These are phyloP conservation scores for Musa acuminata DNA, from an alignment of 176 grass and related monocot genomes.

Conservation along the genomic window DNA sequence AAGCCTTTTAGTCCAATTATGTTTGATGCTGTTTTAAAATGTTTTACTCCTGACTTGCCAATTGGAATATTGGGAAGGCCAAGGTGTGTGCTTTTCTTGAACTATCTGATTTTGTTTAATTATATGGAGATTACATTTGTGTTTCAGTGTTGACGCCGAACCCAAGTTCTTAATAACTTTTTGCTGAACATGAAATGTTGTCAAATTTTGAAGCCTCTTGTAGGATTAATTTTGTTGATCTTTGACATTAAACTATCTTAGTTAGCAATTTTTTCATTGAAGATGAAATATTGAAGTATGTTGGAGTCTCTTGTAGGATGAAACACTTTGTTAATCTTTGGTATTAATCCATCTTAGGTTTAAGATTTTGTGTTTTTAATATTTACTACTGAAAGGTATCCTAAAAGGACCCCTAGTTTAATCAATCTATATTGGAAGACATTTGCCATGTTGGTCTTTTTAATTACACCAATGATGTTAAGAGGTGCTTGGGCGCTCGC, in stretches of 20 bases:
- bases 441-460: too few relatives aligned
- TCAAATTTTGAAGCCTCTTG: neutral
- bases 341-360: neutral
- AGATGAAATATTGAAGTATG: neutral
- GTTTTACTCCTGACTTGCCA: conserved; percentile 71
- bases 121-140: neutral
- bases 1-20: conserved; percentile 66
- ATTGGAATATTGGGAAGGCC: conserved; percentile 58
- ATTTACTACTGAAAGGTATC: too few relatives aligned
- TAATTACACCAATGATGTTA: too few relatives aligned
- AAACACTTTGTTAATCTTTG: neutral
- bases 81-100: conserved; percentile 32
- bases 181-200: neutral
- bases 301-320: neutral
- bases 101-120: neutral
- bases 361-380: neutral
- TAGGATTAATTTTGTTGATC: neutral
- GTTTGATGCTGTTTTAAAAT: conserved; percentile 77
- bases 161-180: neutral
- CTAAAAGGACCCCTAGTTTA: too few relatives aligned
- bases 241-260: neutral
- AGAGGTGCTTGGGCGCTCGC: too few relatives aligned
- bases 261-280: too few relatives aligned
- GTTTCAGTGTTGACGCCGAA: neutral
- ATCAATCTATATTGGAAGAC: too few relatives aligned